These are phyloP conservation scores for Ogataea thermomethanolica DNA, from an alignment of 805 yeast species.

Conservation along the genomic window DNA sequence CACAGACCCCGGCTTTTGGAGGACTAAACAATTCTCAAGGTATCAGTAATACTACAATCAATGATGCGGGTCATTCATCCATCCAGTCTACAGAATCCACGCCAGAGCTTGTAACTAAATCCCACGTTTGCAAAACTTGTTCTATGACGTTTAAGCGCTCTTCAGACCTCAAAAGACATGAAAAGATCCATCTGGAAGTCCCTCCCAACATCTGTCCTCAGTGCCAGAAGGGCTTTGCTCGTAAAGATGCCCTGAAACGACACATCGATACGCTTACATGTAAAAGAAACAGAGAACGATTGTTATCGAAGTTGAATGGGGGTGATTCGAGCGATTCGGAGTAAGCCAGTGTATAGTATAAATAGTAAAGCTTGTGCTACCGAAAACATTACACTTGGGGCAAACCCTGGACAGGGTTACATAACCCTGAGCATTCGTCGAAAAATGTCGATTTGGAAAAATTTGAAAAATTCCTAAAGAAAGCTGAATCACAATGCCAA, in stretches of 20 bases:
- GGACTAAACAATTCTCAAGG: not conserved
- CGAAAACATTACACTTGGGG: no score
- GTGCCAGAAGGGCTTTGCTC: slow-evolving; percentile 81
- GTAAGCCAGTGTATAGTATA: slow-evolving; percentile 5
- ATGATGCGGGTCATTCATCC: not conserved
- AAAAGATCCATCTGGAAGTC: slow-evolving; percentile 66
- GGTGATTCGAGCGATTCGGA: slow-evolving; percentile 8
- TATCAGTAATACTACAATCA: not conserved
- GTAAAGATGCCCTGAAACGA: slow-evolving; percentile 77
- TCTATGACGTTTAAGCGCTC: slow-evolving; percentile 61
- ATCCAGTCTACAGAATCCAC: not conserved
- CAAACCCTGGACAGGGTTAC: slow-evolving; percentile 6
- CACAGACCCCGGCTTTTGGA: not conserved
- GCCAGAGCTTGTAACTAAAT: slow-evolving; percentile 1
- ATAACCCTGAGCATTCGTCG: slow-evolving; percentile 13
- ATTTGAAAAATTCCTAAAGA: slow-evolving; percentile 13
- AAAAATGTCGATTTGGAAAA: slow-evolving; percentile 12
- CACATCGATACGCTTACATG: slow-evolving; percentile 75
- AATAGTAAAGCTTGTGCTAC: no score
- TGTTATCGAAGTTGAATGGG: slow-evolving; percentile 24
- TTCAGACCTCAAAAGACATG: slow-evolving; percentile 70
- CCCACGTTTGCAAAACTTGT: slow-evolving; percentile 55
- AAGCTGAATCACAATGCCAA: slow-evolving; percentile 51
- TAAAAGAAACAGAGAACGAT: slow-evolving; percentile 61
- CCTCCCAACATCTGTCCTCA: slow-evolving; percentile 72